phyloP scores from a whole-genome alignment of 768 basidiomycete species.

The Panaeolus papilionaceus region DNA sequence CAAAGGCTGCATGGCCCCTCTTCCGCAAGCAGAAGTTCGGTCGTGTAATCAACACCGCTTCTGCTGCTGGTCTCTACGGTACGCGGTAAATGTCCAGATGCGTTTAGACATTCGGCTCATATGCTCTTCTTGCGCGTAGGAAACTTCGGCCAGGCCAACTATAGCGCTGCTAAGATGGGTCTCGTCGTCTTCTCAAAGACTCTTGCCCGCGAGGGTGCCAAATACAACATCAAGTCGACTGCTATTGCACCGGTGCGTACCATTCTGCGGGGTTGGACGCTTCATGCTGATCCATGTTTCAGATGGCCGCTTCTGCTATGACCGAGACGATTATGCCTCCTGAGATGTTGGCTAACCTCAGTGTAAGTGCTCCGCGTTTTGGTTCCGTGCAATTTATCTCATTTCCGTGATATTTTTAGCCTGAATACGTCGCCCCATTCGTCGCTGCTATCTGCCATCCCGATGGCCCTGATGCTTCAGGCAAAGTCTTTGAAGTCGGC shows the following conservation, averaged over 20 bases:
- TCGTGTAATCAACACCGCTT: slow-evolving; percentile 92
- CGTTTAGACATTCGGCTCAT: background rate
- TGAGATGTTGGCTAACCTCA: slow-evolving; percentile 89
- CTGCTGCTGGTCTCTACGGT: slow-evolving; percentile 95
- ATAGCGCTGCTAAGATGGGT: slow-evolving; percentile 98
- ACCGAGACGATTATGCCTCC: slow-evolving; percentile 95
- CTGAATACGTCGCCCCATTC: slow-evolving; percentile 92
- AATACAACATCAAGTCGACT: slow-evolving; percentile 86
- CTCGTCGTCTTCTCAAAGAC: slow-evolving; percentile 93
- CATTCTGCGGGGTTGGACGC: background rate
- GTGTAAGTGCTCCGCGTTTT: slow-evolving; percentile 46
- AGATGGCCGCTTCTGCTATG: slow-evolving; percentile 98
- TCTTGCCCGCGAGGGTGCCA: slow-evolving; percentile 89
- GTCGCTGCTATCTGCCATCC: slow-evolving; percentile 89
- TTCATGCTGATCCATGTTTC: slow-evolving; percentile 14
- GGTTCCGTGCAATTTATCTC: slow-evolving; percentile 13
- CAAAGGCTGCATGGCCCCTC: slow-evolving; percentile 94
- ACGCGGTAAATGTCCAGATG: slow-evolving; percentile 26
- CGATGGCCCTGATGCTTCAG: slow-evolving; percentile 78
- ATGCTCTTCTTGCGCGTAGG: slow-evolving; percentile 46
- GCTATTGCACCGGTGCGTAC: slow-evolving; percentile 86
- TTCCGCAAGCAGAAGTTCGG: slow-evolving; percentile 97
- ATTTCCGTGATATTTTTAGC: slow-evolving; percentile 48
- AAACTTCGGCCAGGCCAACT: slow-evolving; percentile 97
- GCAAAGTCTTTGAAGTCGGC: slow-evolving; percentile 90